Evolutionary conservation across 2,329 filamentous ascomycete species (phyloP).

Genomic region (Colletotrichum salicis): DNA sequence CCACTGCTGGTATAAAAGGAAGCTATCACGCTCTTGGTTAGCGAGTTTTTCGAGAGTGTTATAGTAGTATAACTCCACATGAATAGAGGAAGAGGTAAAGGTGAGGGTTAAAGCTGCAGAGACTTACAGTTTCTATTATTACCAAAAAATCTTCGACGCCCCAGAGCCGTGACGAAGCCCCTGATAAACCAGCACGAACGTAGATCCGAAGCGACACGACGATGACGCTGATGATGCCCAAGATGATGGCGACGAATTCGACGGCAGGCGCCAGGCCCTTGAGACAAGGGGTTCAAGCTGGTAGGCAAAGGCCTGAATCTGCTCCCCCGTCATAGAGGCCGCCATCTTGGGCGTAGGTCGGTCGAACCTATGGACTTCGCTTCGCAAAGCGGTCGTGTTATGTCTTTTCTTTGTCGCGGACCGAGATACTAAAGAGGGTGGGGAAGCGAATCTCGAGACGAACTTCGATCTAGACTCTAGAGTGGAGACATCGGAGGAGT

Average conservation of each 20-base stretch:
- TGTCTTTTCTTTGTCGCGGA: not conserved
- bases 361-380: not conserved
- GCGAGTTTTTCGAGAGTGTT: not conserved
- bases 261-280: conserved; percentile 8
- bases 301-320: conserved; percentile 8
- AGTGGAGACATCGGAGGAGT: too few species aligned
- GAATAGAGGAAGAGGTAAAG: not conserved
- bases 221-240: conserved; percentile 6
- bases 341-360: not conserved
- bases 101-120: not conserved
- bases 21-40: not conserved
- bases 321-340: conserved; percentile 10
- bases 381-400: not conserved
- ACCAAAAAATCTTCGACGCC: not conserved
- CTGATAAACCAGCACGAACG: conserved; percentile 18
- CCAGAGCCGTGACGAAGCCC: conserved; percentile 16
- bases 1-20: conserved; percentile 19
- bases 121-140: not conserved
- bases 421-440: too few species aligned
- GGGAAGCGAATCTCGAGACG: too few species aligned
- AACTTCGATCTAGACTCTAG: too few species aligned
- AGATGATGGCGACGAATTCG: conserved; percentile 7
- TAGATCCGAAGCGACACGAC: conserved; percentile 4
- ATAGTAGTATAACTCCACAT: too few species aligned
- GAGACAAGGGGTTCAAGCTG: not conserved